Base-by-base conservation (phyloP, 192 early-diverging fungal species). In the Chytriomyces sp. region DNA sequence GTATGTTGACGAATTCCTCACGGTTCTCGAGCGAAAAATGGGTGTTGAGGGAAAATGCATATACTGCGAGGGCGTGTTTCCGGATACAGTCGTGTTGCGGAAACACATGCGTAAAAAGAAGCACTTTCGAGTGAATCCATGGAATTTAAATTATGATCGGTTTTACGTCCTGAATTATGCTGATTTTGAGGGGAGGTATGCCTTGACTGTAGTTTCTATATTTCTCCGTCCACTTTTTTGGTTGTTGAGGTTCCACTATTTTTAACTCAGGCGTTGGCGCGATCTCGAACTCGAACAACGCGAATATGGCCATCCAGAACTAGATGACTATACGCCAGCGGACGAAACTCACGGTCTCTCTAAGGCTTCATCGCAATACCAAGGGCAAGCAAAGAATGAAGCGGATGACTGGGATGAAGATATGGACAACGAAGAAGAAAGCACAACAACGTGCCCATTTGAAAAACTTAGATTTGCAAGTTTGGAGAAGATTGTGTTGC, bases 101-200 rank as follows among this genome's bases (percentile, higher is more conserved):
- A 94, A 95, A 82, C 96, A 98, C 71, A 98, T 98, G 96, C 92
- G 96, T 77, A 98, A 98, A 84, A 98, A 75, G 91, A 96, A 95
- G 86, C 96, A 98, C 82, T 97, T 97, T 81, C 93, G 94, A 82
- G 94, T 98, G 81, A 93, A 91, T 71, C 89, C 95, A 24, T 90
- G 90, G 44, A 98, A 98, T 84, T 89, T 89, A 60, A 85, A 92
- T 49, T 98, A 98, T 59, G 96, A 98, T 80, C 91, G 92, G 23
- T 98, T 96, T 83, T 98, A 96, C 77, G 91, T 98, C 24, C 91
- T 96, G 74, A 98, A 98, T 75, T 96, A 96, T 72, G 74, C 73
- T 23, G 73, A 75, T 50, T 75, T 75, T 65, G 64, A 66, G 23
- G 73, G 73, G 5, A 24, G 46, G 53, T 35, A 35, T 35, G 35